Evolutionary conservation across 768 basidiomycete species (phyloP).

Genomic region (Lactarius quietus): DNA sequence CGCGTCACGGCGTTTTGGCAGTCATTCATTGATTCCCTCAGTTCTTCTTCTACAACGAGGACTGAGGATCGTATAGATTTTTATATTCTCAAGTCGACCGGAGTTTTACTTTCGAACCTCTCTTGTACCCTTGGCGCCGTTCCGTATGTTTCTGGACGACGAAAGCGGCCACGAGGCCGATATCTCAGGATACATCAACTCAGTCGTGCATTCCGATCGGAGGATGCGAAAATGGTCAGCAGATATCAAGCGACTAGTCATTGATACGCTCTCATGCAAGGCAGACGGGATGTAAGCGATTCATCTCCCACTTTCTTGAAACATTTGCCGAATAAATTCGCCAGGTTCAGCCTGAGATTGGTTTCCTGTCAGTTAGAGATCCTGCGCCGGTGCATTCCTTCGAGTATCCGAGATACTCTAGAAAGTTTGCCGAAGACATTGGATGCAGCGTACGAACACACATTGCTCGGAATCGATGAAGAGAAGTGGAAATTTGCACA

Average conservation of each 20-base stretch:
- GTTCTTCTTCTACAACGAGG: too few species aligned
- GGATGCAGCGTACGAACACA: conserved; percentile 3
- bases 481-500: not conserved
- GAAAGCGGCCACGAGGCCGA: conserved; percentile 1
- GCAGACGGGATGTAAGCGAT: not conserved
- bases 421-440: not conserved
- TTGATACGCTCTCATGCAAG: not conserved
- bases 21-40: too few species aligned
- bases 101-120: not conserved
- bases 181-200: not conserved
- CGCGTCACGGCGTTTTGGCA: too few species aligned
- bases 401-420: not conserved
- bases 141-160: not conserved
- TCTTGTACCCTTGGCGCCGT: not conserved
- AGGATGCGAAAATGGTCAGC: conserved; percentile 2
- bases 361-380: conserved; percentile 4
- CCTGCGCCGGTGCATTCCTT: not conserved
- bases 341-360: conserved; percentile 10
- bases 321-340: not conserved
- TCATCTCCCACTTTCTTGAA: not conserved
- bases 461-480: not conserved
- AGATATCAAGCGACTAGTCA: not conserved
- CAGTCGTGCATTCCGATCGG: not conserved
- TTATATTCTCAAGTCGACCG: not conserved
- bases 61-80: too few species aligned